Conservation (phyloP, 768 basidiomycete genomes). For the Heimioporus sp. region DNA sequence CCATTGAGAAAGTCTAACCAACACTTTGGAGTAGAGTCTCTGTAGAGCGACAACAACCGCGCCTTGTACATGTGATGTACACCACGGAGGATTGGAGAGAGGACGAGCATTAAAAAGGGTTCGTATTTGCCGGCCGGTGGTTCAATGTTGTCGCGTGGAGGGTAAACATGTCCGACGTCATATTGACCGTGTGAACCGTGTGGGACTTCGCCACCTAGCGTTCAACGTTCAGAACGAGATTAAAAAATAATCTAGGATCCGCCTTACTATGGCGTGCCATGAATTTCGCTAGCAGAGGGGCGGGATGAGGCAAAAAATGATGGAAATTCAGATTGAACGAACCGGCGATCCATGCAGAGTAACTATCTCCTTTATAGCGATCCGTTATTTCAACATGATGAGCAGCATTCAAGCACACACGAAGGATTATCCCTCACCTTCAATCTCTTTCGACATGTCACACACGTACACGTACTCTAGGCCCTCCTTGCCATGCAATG, state of each 20-base stretch:
- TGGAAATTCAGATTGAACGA: not conserved
- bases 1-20: constrained; percentile 31
- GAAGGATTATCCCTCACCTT: constrained; percentile 9
- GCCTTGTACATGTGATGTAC: constrained; percentile 26
- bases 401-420: not conserved
- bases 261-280: constrained; percentile 31
- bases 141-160: constrained; percentile 23
- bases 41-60: constrained; percentile 26
- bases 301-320: constrained; percentile 1
- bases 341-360: constrained; percentile 29
- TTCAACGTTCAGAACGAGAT: not conserved
- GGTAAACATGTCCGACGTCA: constrained; percentile 27
- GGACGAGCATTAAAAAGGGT: constrained; percentile 13
- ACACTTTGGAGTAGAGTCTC: constrained; percentile 23
- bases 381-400: constrained; percentile 5
- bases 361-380: constrained; percentile 3
- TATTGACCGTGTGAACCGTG: constrained; percentile 29
- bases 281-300: constrained; percentile 21
- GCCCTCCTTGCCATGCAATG: constrained; percentile 22
- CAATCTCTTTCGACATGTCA: constrained; percentile 27
- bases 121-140: constrained; percentile 12
- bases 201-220: constrained; percentile 25
- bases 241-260: not conserved
- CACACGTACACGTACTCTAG: constrained; percentile 29
- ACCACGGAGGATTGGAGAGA: constrained; percentile 22